These are phyloP conservation scores for Neofusicoccum umdonicola DNA, from an alignment of 2,329 filamentous ascomycete genomes.

Conservation along the genomic window DNA sequence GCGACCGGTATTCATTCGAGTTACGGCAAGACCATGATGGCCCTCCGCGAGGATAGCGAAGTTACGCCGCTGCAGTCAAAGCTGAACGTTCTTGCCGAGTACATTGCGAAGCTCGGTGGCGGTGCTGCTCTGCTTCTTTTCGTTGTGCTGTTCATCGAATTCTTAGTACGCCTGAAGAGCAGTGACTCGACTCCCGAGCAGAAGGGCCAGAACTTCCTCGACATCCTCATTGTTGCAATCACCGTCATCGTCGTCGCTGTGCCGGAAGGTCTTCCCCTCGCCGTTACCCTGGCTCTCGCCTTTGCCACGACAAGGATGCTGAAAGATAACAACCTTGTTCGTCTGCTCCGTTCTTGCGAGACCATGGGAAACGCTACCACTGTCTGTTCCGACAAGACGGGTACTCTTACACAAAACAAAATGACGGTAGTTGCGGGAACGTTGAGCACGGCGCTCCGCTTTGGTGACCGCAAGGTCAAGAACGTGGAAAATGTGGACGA, in stretches of 20 bases:
- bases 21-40: slow-evolving; percentile 76
- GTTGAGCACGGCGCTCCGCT: slow-evolving; percentile 58
- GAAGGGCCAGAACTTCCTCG: slow-evolving; percentile 70
- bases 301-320: slow-evolving; percentile 67
- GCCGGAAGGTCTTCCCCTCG: slow-evolving; percentile 64
- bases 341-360: slow-evolving; percentile 65
- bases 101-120: slow-evolving; percentile 76
- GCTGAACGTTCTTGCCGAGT: slow-evolving; percentile 72
- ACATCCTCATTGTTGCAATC: slow-evolving; percentile 63
- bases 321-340: slow-evolving; percentile 70
- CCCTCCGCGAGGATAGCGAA: slow-evolving; percentile 71
- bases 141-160: slow-evolving; percentile 81
- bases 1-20: slow-evolving; percentile 71
- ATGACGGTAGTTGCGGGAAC: slow-evolving; percentile 72
- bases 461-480: slow-evolving; percentile 46
- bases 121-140: slow-evolving; percentile 77
- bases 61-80: slow-evolving; percentile 77
- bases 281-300: slow-evolving; percentile 66
- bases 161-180: slow-evolving; percentile 65
- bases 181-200: slow-evolving; percentile 56
- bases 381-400: slow-evolving; percentile 64
- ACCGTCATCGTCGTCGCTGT: slow-evolving; percentile 69
- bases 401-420: slow-evolving; percentile 45
- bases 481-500: slow-evolving; percentile 16
- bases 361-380: slow-evolving; percentile 72